phyloP scores from a whole-genome alignment of 345 rosid species.

The Lepidium sativum region DNA sequence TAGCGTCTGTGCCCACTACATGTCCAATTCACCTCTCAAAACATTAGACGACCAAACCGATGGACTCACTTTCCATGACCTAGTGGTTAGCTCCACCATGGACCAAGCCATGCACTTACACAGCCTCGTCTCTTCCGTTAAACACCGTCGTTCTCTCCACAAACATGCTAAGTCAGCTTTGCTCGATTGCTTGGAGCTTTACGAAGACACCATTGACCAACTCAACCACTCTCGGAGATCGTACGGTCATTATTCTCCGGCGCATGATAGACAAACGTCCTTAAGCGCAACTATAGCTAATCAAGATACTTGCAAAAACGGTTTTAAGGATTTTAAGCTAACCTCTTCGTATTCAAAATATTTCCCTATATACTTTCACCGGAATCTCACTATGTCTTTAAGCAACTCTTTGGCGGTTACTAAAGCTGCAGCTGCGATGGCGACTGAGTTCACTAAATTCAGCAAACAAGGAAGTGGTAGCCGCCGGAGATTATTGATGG shows the following conservation, averaged over 20 bases:
- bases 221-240: constrained; percentile 49
- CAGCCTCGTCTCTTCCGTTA: constrained; percentile 33
- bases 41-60: constrained; percentile 18
- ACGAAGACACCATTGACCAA: constrained; percentile 40
- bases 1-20: constrained; percentile 37
- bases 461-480: constrained; percentile 9
- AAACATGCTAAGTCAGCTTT: constrained; percentile 46
- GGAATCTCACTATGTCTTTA: constrained; percentile 52
- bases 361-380: constrained; percentile 27
- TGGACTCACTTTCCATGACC: constrained; percentile 34
- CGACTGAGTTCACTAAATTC: constrained; percentile 1
- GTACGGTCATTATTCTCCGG: background rate
- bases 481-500: constrained; percentile 42
- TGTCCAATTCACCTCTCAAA: constrained; percentile 18
- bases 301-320: constrained; percentile 63
- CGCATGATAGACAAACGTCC: constrained; percentile 52
- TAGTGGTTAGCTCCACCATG: constrained; percentile 37
- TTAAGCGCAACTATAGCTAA: constrained; percentile 71
- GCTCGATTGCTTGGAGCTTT: constrained; percentile 60
- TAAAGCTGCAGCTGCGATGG: constrained; percentile 23
- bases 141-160: constrained; percentile 29
- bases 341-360: constrained; percentile 30
- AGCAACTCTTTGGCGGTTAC: constrained; percentile 69
- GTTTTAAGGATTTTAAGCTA: constrained; percentile 53
- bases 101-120: constrained; percentile 51